phyloP scores from a whole-genome alignment of 2,329 filamentous ascomycete species.

The Eutypa lata region DNA sequence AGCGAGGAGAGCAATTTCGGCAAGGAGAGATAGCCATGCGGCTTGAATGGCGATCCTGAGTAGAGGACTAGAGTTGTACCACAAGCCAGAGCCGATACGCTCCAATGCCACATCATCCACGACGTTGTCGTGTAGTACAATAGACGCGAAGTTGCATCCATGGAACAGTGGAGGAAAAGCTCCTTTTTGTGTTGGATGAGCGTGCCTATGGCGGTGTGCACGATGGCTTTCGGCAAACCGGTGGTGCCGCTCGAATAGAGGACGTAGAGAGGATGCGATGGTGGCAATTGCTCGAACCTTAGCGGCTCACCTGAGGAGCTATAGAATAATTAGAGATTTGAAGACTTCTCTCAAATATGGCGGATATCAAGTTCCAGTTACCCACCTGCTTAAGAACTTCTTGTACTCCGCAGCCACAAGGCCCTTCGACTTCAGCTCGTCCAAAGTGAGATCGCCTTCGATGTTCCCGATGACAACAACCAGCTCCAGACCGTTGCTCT shows the following conservation, averaged over 20 bases:
- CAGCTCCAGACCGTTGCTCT: conserved; percentile 56
- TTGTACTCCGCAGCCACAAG: conserved; percentile 43
- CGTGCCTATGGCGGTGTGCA: conserved; percentile 87
- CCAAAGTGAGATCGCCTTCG: conserved; percentile 39
- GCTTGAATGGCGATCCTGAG: conserved; percentile 86
- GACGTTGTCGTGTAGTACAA: conserved; percentile 95
- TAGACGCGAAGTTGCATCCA: conserved; percentile 68
- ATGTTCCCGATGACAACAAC: conserved; percentile 75
- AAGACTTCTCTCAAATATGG: too few relatives aligned
- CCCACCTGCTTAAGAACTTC: conserved; percentile 38
- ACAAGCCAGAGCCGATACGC: conserved; percentile 78
- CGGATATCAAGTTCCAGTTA: conserved; percentile 2
- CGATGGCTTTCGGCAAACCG: conserved; percentile 82
- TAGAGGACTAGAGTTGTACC: conserved; percentile 85
- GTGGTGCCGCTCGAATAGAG: conserved; percentile 93
- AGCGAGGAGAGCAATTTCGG: conserved; percentile 77
- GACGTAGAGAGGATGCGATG: conserved; percentile 89
- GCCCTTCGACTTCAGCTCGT: conserved; percentile 36
- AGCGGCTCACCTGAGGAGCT: conserved; percentile 42
- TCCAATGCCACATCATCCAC: conserved; percentile 99
- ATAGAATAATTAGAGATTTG: conserved; percentile 18
- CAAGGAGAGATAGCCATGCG: conserved; percentile 76
- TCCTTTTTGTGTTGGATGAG: conserved; percentile 97
- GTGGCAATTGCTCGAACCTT: conserved; percentile 71
- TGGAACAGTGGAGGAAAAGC: conserved; percentile 80